Base-by-base conservation (phyloP, 352 stramenopile genomes). In the Albugo candida region DNA sequence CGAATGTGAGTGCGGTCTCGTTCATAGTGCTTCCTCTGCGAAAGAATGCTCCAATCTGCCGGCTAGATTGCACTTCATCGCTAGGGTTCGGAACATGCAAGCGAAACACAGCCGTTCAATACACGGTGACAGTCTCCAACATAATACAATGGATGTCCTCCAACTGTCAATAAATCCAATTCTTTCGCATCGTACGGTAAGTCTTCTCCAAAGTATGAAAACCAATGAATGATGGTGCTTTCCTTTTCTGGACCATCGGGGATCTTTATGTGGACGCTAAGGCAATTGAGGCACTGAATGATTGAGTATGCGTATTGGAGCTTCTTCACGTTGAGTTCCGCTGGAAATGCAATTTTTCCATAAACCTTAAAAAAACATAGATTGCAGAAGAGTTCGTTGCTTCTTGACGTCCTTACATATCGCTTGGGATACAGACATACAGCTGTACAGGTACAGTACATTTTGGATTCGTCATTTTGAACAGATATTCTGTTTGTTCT, bases 201-300 rank as follows among this genome's bases (percentile, higher is more conserved):
- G 44, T 91, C 77, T 36, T 87, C 70, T 1, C 77, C 77, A 56
- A 91, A 87, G 75, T 91, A 18, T 74, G 70, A 52, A 85, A 85
- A 27, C 83, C 65, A 11, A 89, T 55, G 40, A 70, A 70, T 31
- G 79, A 58, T 42, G 78, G 60, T 31, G 54, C 45, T 49, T 60
- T 47, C 31, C 59, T 31, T 10, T 64, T 60, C 12, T 14, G 61
- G 50, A 11, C 66, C 82, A 41, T 44, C 48, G 70, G 59, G 56
- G 85, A 53, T 17, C 42, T 56, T 5, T 43, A 48, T 2, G 73
- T 68, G 19, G 51, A 24, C 64, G 36, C 46, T 58, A 48, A n/a
- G 5, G 10, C 14, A n/a, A 31, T 8, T 13, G 20, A 21, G 20
- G 13, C 12, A 38, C 2, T 45, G 48, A 40, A 55, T 56, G 27